Base-by-base conservation (phyloP, 345 rosid genomes). In the Lepidium sativum region DNA sequence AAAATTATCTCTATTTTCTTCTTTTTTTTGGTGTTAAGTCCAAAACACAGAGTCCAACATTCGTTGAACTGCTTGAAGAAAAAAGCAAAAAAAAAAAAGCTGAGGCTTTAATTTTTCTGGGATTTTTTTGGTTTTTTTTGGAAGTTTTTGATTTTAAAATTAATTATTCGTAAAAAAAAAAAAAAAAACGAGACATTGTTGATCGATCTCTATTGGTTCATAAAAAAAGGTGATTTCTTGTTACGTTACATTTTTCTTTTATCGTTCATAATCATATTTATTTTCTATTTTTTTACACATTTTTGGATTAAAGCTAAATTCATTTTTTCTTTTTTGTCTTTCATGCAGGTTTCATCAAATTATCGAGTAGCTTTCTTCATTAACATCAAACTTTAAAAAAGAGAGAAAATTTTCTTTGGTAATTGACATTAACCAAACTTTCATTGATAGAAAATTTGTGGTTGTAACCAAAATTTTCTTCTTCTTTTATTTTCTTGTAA, bases 341-440 rank as follows among this genome's bases (percentile, higher is more conserved):
- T 58, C 29, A 21, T 41, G 60, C 4, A 50, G 17, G 8, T 62
- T 53, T 71, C 70, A 49, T 56, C 53, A 48, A 18, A 20, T 54
- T 38, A 31, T 33, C 32, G 9, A 4, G 49, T 64, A 31, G 37
- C 21, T 65, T 47, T 63, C 50, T 45, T 63, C 62, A 62, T 43
- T 68, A 16, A 37, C 38, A 70, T 48, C 53, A 55, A 31, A 6
- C 40, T 41, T 63, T 34, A 33, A 7, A 25, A 25, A 3, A 23
- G 3, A 3, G 3, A 4, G n/a, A n/a, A n/a, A n/a, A n/a, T n/a
- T n/a, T 53, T 62, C 47, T 37, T 62, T 41, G 33, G 43, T 54
- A 38, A 15, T 45, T 54, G 75, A 63, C 65, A 16, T 55, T 55
- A 71, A 63, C 53, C 65, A 63, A 63, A 70, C 63, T 62, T 70